phyloP scores from a whole-genome alignment of 1,284 basidiomycete species.

The Pseudozyma hubeiensis region DNA sequence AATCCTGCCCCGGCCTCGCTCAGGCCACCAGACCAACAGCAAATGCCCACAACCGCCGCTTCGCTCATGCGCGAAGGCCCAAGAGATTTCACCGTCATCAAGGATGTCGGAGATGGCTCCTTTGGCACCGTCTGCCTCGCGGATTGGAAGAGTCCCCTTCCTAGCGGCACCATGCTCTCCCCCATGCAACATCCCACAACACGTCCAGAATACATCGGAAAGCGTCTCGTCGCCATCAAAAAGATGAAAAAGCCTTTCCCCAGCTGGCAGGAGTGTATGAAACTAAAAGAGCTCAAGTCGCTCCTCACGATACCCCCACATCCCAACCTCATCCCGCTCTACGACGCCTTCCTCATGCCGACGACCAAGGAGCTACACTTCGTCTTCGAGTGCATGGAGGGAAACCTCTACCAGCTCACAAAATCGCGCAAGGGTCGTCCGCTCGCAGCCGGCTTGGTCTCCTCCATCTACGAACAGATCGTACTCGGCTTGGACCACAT shows the following conservation, averaged over 20 bases:
- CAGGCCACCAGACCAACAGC: conserved; percentile 29
- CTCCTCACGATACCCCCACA: conserved; percentile 92
- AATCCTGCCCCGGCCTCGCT: conserved; percentile 6
- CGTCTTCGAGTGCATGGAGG: conserved; percentile 99
- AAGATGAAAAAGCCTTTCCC: conserved; percentile 98
- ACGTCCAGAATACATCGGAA: conserved; percentile 91
- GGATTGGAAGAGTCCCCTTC: conserved; percentile 95
- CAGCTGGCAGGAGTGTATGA: conserved; percentile 95
- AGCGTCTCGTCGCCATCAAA: conserved; percentile 95
- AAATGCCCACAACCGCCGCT: conserved; percentile 59
- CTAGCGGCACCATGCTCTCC: conserved; percentile 65
- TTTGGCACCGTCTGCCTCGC: conserved; percentile 97
- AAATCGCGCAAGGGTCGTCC: conserved; percentile 93
- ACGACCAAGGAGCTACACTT: conserved; percentile 95
- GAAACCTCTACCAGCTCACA: conserved; percentile 98
- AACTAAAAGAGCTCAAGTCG: conserved; percentile 96
- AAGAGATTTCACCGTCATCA: conserved; percentile 64
- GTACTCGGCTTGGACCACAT: conserved; percentile 91
- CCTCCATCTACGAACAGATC: conserved; percentile 94
- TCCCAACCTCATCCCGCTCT: conserved; percentile 96
- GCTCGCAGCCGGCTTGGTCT: conserved; percentile 92
- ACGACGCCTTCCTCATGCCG: conserved; percentile 97
- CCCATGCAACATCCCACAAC: conserved; percentile 73
- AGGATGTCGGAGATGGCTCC: conserved; percentile 64
- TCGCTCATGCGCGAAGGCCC: conserved; percentile 61